These are phyloP conservation scores for Epichloe sibirici DNA, from an alignment of 2,329 filamentous ascomycete genomes.

Conservation along the genomic window DNA sequence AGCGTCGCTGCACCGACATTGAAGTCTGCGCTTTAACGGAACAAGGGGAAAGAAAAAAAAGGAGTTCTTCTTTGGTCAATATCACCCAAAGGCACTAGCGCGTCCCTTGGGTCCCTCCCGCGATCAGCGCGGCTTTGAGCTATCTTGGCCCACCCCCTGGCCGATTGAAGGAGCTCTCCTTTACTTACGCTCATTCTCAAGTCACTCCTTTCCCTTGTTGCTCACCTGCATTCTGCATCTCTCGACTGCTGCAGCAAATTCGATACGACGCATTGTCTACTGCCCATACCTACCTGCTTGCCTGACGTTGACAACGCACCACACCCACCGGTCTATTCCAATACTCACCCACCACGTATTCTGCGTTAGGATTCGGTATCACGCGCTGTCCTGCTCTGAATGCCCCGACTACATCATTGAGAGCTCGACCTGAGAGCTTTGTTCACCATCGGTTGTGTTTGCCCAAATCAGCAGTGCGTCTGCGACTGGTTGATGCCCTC, in stretches of 20 bases:
- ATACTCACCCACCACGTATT: neutral
- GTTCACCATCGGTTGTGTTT: neutral
- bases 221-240: constrained; percentile 10
- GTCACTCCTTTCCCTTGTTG: constrained; percentile 25
- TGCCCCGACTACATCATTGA: constrained; percentile 21
- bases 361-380: constrained; percentile 6
- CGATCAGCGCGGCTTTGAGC: constrained; percentile 23
- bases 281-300: neutral
- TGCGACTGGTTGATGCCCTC: constrained; percentile 7
- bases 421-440: constrained; percentile 20
- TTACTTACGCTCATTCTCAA: constrained; percentile 22
- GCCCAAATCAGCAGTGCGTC: constrained; percentile 13
- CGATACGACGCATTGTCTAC: neutral
- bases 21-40: neutral
- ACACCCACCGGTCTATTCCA: neutral
- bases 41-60: neutral
- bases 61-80: neutral
- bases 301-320: neutral
- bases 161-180: constrained; percentile 11
- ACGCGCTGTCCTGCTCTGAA: constrained; percentile 16
- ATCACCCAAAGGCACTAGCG: constrained; percentile 13
- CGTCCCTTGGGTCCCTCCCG: constrained; percentile 19
- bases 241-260: constrained; percentile 7
- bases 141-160: constrained; percentile 8
- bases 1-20: neutral